Evolutionary conservation across 2,329 filamentous ascomycete genomes (phyloP).

Genomic region (Ophiostoma montium): DNA sequence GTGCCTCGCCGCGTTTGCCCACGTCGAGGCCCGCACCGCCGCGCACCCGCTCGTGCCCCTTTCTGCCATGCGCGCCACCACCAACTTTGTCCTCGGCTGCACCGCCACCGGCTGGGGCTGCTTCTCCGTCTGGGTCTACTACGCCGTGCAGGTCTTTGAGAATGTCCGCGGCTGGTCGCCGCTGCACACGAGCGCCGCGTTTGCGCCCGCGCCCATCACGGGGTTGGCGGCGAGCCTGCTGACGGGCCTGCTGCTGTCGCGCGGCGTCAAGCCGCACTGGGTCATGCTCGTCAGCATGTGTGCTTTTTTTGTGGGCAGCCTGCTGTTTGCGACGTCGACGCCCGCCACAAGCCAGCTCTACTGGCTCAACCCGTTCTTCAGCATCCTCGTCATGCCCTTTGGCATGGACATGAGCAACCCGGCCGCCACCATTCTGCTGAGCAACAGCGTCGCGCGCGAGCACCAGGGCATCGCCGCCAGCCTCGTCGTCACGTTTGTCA

Average conservation of each 20-base stretch:
- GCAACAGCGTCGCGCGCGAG: slow-evolving; percentile 31
- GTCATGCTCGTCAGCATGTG: slow-evolving; percentile 31
- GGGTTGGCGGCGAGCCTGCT: slow-evolving; percentile 31
- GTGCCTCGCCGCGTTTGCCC: slow-evolving; percentile 34
- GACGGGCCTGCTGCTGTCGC: slow-evolving; percentile 28
- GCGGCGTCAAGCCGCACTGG: slow-evolving; percentile 21
- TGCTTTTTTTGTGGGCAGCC: slow-evolving; percentile 28
- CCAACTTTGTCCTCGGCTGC: slow-evolving; percentile 34
- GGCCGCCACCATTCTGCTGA: slow-evolving; percentile 45
- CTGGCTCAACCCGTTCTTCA: slow-evolving; percentile 49
- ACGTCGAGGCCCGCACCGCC: slow-evolving; percentile 27
- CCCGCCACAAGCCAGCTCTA: slow-evolving; percentile 36
- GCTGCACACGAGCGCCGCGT: slow-evolving; percentile 29
- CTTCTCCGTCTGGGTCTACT: slow-evolving; percentile 29
- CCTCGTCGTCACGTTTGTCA: slow-evolving; percentile 50
- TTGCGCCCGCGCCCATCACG: slow-evolving; percentile 28
- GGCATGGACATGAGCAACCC: slow-evolving; percentile 57
- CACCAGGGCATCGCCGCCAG: slow-evolving; percentile 35
- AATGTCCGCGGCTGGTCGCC: slow-evolving; percentile 24
- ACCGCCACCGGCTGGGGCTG: slow-evolving; percentile 28
- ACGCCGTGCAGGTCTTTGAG: slow-evolving; percentile 25
- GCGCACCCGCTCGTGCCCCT: slow-evolving; percentile 38
- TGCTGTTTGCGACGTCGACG: slow-evolving; percentile 33
- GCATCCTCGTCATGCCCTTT: slow-evolving; percentile 42
- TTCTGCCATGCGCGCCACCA: slow-evolving; percentile 28